Evolutionary conservation across 768 basidiomycete genomes (phyloP), one percentile per base, ranked within the genome.

Genomic region (Lactarius akahatsu): DNA sequence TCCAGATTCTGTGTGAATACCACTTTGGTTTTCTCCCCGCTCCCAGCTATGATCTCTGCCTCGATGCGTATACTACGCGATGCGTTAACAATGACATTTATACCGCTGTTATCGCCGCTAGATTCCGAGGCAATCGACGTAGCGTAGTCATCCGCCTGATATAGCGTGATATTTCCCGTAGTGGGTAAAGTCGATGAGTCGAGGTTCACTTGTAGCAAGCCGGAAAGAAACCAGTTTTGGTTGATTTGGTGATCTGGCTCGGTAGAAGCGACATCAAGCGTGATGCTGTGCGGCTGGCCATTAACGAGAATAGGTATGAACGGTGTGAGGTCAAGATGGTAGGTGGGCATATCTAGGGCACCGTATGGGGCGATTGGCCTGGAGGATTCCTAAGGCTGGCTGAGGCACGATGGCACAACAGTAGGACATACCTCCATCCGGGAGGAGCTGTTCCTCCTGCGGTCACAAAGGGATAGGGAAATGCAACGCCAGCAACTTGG

Each of bases 221-320:
- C 91, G 4, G 89, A 90, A 34, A 91, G 85, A 72, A 84, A 90
- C 91, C 91, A 93, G 72, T 91, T 92, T n/a, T 83, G 80, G 61
- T 88, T 82, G 71, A 88, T 85, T 23, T 79, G 76, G 65, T 87
- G 88, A 71, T 87, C 80, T 9, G 74, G 70, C 74, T 93, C 88
- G 18, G 86, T 85, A 4, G 91, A 91, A 26, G 80, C 83, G 54
- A 93, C 87, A 72, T 94, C 87, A 54, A 94, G 79, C 60, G 86
- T 83, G 72, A 93, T 82, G 55, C 79, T 86, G 74, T 92, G 92
- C 28, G 86, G 78, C 26, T 82, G 10, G 1, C 45, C 45, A 47
- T 47, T 10, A n/a, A n/a, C n/a, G 4, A 47, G 45, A 4, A 47
- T 47, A 47, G 45, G 45, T n/a, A 47, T 23, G 4, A 47, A 47